These are phyloP conservation scores for Plenodomus lindquistii DNA, from an alignment of 2,329 filamentous ascomycete genomes.

Conservation along the genomic window DNA sequence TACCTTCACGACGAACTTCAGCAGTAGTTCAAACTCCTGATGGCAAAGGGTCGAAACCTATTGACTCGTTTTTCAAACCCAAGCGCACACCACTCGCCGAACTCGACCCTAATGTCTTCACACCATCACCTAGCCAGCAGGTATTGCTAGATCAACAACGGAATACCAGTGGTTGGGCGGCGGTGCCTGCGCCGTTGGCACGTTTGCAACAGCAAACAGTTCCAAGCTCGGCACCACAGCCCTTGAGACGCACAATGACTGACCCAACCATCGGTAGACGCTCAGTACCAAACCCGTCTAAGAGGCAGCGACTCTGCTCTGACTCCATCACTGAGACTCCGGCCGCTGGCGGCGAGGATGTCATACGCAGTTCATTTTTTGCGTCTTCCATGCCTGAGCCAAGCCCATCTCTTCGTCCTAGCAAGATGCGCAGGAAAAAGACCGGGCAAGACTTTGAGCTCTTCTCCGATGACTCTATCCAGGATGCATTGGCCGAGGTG, in stretches of 20 bases:
- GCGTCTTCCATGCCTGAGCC: constrained; percentile 38
- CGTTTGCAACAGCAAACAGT: constrained; percentile 32
- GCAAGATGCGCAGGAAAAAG: constrained; percentile 34
- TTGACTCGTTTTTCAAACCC: constrained; percentile 67
- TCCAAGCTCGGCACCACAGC: constrained; percentile 48
- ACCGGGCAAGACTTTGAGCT: constrained; percentile 49
- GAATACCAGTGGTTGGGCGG: constrained; percentile 57
- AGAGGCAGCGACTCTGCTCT: constrained; percentile 52
- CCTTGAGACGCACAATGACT: constrained; percentile 45
- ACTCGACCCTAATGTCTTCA: constrained; percentile 69
- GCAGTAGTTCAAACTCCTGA: constrained; percentile 48
- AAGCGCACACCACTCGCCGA: constrained; percentile 67
- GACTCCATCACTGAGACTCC: constrained; percentile 40
- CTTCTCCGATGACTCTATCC: constrained; percentile 54
- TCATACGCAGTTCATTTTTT: constrained; percentile 53
- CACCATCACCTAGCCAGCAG: constrained; percentile 67
- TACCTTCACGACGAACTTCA: constrained; percentile 40
- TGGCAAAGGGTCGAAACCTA: constrained; percentile 63
- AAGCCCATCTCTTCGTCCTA: constrained; percentile 47
- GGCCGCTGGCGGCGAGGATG: constrained; percentile 26
- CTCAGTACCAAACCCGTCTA: constrained; percentile 50
- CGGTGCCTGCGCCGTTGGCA: constrained; percentile 52
- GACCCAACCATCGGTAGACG: constrained; percentile 43
- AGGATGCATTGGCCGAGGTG: constrained; percentile 47
- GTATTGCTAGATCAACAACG: constrained; percentile 59